Evolutionary conservation across 2,329 filamentous ascomycete genomes (phyloP).

Genomic region (Epichloe sylvatica): DNA sequence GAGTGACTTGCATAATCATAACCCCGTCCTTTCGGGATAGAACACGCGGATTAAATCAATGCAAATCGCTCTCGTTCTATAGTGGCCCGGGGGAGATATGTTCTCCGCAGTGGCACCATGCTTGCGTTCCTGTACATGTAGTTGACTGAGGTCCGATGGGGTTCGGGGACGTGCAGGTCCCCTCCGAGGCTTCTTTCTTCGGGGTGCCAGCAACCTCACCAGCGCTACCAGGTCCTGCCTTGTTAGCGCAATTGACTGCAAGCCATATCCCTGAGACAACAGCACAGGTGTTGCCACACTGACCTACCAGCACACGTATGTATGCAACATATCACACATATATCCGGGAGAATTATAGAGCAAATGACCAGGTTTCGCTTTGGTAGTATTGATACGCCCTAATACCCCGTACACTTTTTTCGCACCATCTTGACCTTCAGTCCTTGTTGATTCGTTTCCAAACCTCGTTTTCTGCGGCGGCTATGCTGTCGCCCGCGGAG

Average conservation of each 20-base stretch:
- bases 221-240: background rate
- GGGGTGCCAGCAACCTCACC: background rate
- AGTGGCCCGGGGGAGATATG: background rate
- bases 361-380: background rate
- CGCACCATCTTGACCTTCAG: constrained; percentile 9
- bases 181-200: background rate
- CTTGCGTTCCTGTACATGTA: background rate
- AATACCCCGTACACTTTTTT: no score
- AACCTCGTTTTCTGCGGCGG: constrained; percentile 44
- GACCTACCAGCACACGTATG: background rate
- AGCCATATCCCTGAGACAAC: constrained; percentile 1
- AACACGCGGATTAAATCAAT: background rate
- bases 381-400: background rate
- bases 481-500: constrained; percentile 42
- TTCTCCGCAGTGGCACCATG: constrained; percentile 2
- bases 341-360: background rate
- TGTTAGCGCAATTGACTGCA: background rate
- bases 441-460: constrained; percentile 51
- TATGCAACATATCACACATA: background rate
- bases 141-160: background rate
- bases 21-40: background rate
- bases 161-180: background rate
- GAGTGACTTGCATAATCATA: background rate
- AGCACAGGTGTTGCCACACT: background rate
- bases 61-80: background rate